Evolutionary conservation across 2,329 filamentous ascomycete genomes (phyloP), one percentile per base, ranked within the genome.

Genomic region (Daldinia sp.): DNA sequence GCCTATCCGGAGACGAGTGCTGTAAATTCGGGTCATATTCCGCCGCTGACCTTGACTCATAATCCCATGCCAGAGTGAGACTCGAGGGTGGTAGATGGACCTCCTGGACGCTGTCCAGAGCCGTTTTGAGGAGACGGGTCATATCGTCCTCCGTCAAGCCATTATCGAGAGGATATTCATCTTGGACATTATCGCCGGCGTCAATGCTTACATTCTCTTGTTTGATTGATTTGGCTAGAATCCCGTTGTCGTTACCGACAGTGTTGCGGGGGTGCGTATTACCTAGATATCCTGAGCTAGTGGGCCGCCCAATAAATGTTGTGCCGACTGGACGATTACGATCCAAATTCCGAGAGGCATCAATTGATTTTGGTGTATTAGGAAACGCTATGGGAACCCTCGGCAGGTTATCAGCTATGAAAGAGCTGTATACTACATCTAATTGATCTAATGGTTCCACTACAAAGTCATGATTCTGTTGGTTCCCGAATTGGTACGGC

Each of bases 1-100:
- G 3, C 21, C 63, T 32, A 15, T 57, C 41, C 8, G 48, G 54
- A 13, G 78, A 74, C 6, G 76, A 79, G 48, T 73, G 66, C 48
- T 78, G 76, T 5, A 80, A 61, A 23, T 56, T 72, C n/a, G 74
- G 70, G 53, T 79, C 78, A 53, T 75, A 80, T 41, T 76, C 74
- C 6, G 70, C 68, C 3, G 70, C 74, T 7, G 74, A 76, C 49
- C 72, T 74, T 1, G 77, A 78, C 23, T 74, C 73, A 39, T 70
- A 63, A 43, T 76, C 73, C 67, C 73, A 75, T 56, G 60, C 68
- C 59, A 71, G 66, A 13, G 75, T 49, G n/a, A 79, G 69, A 52
- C 75, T 80, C 4, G 77, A 72, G 27, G 73, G 73, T 3, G 73
- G 72, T 23, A 74, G 61, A 11, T 70, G 64, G 6, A 56, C 60